Evolutionary conservation across 257 asterid species (phyloP).

Genomic region (Linderniella brevidens): DNA sequence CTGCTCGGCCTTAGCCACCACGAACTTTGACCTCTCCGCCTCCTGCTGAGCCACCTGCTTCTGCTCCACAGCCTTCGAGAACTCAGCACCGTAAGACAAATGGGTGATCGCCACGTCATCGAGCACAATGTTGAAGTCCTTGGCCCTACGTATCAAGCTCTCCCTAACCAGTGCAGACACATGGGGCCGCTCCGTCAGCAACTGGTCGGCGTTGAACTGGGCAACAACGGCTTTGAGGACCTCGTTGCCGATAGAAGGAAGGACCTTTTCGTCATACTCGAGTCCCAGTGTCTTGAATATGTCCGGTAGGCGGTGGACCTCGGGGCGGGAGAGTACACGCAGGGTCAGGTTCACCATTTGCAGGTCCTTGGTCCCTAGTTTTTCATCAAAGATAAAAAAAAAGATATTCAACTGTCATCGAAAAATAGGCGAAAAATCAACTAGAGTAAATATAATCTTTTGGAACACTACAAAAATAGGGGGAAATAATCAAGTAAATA

Average conservation of each 20-base stretch:
- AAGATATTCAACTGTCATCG: neutral
- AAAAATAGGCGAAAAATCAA: neutral
- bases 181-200: slow-evolving; percentile 84
- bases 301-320: slow-evolving; percentile 40
- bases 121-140: slow-evolving; percentile 72
- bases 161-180: slow-evolving; percentile 88
- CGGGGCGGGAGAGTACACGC: slow-evolving; percentile 87
- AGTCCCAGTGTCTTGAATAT: slow-evolving; percentile 81
- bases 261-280: slow-evolving; percentile 87
- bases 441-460: no score
- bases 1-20: slow-evolving; percentile 80
- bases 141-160: slow-evolving; percentile 66
- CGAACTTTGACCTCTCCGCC: slow-evolving; percentile 88
- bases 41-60: slow-evolving; percentile 99
- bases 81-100: slow-evolving; percentile 78
- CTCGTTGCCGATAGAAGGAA: slow-evolving; percentile 89
- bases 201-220: slow-evolving; percentile 85
- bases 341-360: slow-evolving; percentile 94
- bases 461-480: neutral
- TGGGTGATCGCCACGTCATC: slow-evolving; percentile 96
- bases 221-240: slow-evolving; percentile 88
- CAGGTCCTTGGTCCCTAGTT: slow-evolving; percentile 78
- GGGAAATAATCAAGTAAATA: no score
- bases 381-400: neutral
- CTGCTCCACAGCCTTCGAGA: slow-evolving; percentile 93